A percentile compares a stretch with the other conserved stretches of the same genome.
Conservation (phyloP, 306 rosid species). For the Malus sylvestris region DNA sequence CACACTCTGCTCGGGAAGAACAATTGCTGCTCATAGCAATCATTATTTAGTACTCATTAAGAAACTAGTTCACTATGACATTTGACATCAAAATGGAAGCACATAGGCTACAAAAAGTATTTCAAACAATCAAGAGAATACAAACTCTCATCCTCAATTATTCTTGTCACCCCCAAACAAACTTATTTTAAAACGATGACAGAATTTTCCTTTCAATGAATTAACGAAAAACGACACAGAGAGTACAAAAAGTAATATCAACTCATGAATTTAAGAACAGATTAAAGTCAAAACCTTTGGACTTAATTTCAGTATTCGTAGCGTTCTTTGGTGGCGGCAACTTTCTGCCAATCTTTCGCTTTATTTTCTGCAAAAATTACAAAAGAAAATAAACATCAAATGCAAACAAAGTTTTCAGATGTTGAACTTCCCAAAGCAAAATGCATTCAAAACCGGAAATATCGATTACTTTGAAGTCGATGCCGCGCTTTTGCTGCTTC, state of each 20-base stretch:
- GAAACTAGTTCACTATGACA: neutral
- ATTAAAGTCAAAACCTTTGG: slow-evolving; percentile 48
- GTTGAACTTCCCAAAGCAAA: neutral
- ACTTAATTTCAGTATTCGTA: slow-evolving; percentile 70
- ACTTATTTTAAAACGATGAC: neutral
- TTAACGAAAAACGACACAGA: neutral
- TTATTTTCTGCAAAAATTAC: slow-evolving; percentile 52
- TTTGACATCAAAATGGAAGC: neutral
- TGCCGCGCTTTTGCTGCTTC: slow-evolving; percentile 58
- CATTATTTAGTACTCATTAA: slow-evolving; percentile 7
- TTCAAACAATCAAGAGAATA: neutral
- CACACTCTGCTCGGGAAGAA: slow-evolving; percentile 87
- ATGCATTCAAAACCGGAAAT: neutral
- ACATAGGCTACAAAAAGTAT: neutral
- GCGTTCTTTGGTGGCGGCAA: slow-evolving; percentile 81
- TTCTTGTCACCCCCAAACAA: neutral
- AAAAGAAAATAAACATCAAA: neutral
- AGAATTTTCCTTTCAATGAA: neutral
- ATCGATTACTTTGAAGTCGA: slow-evolving; percentile 62
- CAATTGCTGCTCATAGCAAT: slow-evolving; percentile 51
- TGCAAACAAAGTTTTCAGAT: neutral
- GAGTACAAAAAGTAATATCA: neutral
- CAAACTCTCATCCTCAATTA: neutral
- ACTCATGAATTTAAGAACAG: neutral
- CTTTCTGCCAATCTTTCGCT: slow-evolving; percentile 77